phyloP scores from a whole-genome alignment of 73 alveolate genomes.

The Paramecium sexaurelia region DNA sequence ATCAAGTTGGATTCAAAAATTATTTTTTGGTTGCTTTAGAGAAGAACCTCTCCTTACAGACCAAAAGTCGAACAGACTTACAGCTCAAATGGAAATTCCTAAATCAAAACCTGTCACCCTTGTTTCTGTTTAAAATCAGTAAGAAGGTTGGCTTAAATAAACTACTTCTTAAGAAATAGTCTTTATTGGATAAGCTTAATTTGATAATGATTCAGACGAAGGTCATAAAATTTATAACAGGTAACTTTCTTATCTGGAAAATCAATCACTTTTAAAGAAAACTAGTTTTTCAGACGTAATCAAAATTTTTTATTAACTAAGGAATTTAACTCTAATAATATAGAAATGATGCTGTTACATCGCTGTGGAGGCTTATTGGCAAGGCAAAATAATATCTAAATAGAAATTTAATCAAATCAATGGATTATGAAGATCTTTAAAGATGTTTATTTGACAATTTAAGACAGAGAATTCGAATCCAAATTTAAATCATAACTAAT shows the following conservation, averaged over 20 bases:
- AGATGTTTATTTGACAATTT: neutral
- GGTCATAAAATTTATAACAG: conserved; percentile 15
- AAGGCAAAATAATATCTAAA: neutral
- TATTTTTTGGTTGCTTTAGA: conserved; percentile 27
- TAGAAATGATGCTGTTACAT: neutral
- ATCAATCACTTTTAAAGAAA: neutral
- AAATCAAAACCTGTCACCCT: neutral
- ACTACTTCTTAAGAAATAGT: neutral
- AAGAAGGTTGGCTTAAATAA: conserved; percentile 29
- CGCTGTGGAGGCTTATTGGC: conserved; percentile 42
- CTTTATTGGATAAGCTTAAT: neutral
- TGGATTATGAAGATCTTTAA: neutral
- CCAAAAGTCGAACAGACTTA: neutral
- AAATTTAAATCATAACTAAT: neutral
- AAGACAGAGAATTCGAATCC: conserved; percentile 7
- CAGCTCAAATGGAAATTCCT: neutral
- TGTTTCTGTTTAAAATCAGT: neutral
- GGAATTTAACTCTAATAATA: conserved; percentile 28
- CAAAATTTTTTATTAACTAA: neutral
- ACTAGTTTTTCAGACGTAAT: conserved; percentile 53
- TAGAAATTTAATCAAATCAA: neutral
- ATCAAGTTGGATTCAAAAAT: conserved; percentile 34
- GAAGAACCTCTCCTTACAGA: conserved; percentile 22
- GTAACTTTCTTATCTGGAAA: conserved; percentile 25
- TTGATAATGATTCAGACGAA: conserved; percentile 1